These are phyloP conservation scores for Schizophyllum amplum DNA, from an alignment of 1,284 basidiomycete species.

Conservation along the genomic window DNA sequence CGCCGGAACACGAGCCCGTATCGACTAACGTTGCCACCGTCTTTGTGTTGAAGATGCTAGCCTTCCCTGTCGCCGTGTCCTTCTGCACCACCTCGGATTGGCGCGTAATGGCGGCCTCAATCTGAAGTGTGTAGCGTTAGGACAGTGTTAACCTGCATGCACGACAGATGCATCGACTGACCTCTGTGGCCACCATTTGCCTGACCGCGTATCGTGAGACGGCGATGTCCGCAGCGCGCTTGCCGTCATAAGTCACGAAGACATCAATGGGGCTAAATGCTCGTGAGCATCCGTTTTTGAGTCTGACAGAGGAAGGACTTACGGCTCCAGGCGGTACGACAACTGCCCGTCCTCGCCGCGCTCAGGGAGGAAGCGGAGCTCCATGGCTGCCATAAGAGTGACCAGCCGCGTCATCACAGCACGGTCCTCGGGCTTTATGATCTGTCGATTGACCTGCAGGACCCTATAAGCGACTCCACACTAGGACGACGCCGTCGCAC, in stretches of 20 bases:
- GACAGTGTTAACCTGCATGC: not conserved
- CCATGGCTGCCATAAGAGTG: conserved; percentile 81
- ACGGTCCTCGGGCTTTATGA: conserved; percentile 80
- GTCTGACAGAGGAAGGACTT: too few species aligned
- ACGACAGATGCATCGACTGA: conserved; percentile 27
- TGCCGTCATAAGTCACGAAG: conserved; percentile 93
- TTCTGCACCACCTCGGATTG: conserved; percentile 49
- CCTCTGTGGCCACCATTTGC: conserved; percentile 86
- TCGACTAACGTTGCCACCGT: not conserved
- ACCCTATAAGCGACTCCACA: conserved; percentile 5
- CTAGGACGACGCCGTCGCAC: conserved; percentile 21
- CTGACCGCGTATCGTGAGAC: conserved; percentile 86
- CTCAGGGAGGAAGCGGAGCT: conserved; percentile 87
- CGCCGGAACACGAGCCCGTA: not conserved
- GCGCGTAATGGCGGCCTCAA: conserved; percentile 60
- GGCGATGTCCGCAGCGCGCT: conserved; percentile 78
- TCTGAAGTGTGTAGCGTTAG: conserved; percentile 32
- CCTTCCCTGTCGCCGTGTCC: conserved; percentile 27
- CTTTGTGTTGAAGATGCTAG: not conserved
- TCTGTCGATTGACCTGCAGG: conserved; percentile 80
- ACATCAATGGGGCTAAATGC: conserved; percentile 96
- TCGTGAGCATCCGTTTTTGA: conserved; percentile 7
- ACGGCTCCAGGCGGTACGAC: conserved; percentile 93
- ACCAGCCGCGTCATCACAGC: conserved; percentile 71
- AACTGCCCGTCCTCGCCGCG: conserved; percentile 87